phyloP scores from a whole-genome alignment of 2,329 filamentous ascomycete genomes.

The Ceratocystis huliohia region DNA sequence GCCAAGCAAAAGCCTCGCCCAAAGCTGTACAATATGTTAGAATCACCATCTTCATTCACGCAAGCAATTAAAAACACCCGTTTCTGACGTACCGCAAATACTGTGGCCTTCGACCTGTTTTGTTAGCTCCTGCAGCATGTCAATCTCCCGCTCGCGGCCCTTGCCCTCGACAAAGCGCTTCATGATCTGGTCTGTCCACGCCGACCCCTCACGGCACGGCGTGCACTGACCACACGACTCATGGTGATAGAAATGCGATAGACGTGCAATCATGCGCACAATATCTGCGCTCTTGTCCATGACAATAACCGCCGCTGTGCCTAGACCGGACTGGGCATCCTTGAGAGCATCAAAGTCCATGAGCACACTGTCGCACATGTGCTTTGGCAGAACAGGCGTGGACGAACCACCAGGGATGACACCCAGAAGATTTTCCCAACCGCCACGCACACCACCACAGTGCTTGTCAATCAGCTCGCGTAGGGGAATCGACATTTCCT shows the following conservation, averaged over 20 bases:
- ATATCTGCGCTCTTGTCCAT: conserved; percentile 98
- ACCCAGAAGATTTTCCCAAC: conserved; percentile 94
- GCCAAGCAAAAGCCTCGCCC: conserved; percentile 97
- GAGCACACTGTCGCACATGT: conserved; percentile 80
- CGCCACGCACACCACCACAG: conserved; percentile 89
- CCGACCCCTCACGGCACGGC: conserved; percentile 96
- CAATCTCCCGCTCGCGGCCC: conserved; percentile 82
- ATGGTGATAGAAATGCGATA: conserved; percentile 96
- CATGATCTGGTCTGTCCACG: conserved; percentile 99
- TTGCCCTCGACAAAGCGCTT: conserved; percentile 83
- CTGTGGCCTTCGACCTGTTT: conserved; percentile 99
- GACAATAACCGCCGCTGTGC: conserved; percentile 94
- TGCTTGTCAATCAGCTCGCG: conserved; percentile 95
- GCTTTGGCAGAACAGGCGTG: conserved; percentile 85
- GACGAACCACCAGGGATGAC: conserved; percentile 94
- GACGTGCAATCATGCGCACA: conserved; percentile 80
- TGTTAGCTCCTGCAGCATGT: conserved; percentile 98
- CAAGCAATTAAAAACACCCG: neutral
- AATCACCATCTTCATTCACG: neutral
- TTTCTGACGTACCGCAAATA: conserved; percentile 63
- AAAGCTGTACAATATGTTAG: conserved; percentile 43
- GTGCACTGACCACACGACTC: conserved; percentile 98
- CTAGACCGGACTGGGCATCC: conserved; percentile 92
- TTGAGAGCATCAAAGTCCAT: conserved; percentile 99
- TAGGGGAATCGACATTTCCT: conserved; percentile 97